Evolutionary conservation across 208 protist species (phyloP).

Genomic region (Trichomonas vaginalis): DNA sequence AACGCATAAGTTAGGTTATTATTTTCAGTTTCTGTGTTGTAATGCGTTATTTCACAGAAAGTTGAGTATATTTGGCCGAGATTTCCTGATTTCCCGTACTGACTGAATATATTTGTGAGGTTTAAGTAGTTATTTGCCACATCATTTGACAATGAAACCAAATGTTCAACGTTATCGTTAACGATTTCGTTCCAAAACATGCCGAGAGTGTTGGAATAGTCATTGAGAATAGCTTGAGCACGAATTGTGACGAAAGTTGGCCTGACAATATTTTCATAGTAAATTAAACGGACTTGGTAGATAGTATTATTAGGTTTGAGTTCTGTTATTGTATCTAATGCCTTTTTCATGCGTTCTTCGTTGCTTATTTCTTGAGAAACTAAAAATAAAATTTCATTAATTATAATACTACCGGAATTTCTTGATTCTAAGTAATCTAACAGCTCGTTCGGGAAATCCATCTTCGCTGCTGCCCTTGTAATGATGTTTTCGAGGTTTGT

Average conservation of each 20-base stretch:
- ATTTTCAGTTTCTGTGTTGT: neutral
- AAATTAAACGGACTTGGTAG: neutral
- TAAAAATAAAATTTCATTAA: neutral
- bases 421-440: neutral
- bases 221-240: neutral
- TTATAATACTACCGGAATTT: neutral
- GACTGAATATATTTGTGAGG: neutral
- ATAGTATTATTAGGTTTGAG: neutral
- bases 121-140: neutral
- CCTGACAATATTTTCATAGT: neutral
- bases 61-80: neutral
- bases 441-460: neutral
- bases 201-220: neutral
- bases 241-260: neutral
- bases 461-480: neutral
- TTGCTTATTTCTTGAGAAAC: neutral
- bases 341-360: neutral
- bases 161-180: neutral
- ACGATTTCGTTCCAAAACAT: neutral
- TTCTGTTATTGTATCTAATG: neutral
- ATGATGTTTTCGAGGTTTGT: neutral
- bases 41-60: neutral
- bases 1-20: neutral
- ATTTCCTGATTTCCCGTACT: neutral
- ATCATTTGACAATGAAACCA: neutral